Conservation (phyloP, 805 yeast species). For the Jamesozyma rosinii region DNA sequence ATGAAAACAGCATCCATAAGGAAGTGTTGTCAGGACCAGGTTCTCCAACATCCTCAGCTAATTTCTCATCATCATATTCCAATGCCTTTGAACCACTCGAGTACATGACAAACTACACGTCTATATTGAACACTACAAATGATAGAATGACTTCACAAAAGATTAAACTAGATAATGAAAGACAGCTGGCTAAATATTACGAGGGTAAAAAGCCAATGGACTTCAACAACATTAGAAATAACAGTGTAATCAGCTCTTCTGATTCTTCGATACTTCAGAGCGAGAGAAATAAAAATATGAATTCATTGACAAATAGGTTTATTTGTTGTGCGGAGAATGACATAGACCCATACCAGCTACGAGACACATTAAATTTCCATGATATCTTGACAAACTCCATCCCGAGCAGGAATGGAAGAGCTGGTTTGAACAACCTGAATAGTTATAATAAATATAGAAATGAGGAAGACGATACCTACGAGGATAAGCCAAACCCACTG, state of each 20-base stretch:
- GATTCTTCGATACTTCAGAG: constrained; percentile 11
- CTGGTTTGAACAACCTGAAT: neutral
- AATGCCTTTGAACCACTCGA: constrained; percentile 1
- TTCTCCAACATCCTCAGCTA: neutral
- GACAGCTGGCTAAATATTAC: constrained; percentile 3
- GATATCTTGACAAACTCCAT: constrained; percentile 1
- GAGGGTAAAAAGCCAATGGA: constrained; percentile 9
- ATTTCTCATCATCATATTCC: neutral
- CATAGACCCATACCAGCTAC: constrained; percentile 10
- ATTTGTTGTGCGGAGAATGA: constrained; percentile 9
- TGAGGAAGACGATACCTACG: neutral
- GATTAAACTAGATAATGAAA: constrained; percentile 3
- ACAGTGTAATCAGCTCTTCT: constrained; percentile 15
- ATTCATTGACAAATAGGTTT: constrained; percentile 11
- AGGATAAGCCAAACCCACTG: neutral
- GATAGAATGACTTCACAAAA: constrained; percentile 1
- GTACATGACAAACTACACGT: constrained; percentile 3
- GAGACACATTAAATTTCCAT: neutral
- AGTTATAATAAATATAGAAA: neutral
- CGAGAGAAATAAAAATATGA: constrained; percentile 10
- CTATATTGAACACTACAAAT: constrained; percentile 1
- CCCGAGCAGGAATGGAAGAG: neutral
- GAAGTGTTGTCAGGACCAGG: neutral
- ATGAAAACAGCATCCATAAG: neutral
- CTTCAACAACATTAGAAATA: constrained; percentile 11